Evolutionary conservation across 2,329 filamentous ascomycete genomes (phyloP), one percentile per base, ranked within the genome.

Genomic region (Cercospora brassicicola): DNA sequence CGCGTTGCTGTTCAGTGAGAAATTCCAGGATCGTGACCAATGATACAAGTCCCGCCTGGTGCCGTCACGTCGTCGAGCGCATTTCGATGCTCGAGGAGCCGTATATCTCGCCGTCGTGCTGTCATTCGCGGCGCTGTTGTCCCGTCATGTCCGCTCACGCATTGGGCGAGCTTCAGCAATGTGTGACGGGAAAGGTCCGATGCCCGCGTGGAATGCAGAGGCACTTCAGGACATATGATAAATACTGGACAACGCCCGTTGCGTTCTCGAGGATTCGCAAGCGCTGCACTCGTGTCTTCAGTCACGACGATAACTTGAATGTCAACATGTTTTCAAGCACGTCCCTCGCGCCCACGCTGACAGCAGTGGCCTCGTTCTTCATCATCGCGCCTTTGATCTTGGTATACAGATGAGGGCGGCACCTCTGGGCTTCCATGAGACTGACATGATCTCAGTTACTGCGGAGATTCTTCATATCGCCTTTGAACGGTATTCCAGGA

Each of bases 401-500:
- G 28, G 55, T 56, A 56, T 18, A 13, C 23, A 56, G n/a, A 31
- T 2, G 8, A 56, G 2, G 1, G 5, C 3, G n/a, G 13, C 5
- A 28, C 7, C 53, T 31, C 11, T 31, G 53, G 10, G 9, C 2
- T 56, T 28, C 2, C 10, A 28, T 30, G 20, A 48, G n/a, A 13
- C 26, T 56, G 53, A 56, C 53, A 15, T n/a, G 53, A 31, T 15
- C 13, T 13, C 36, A 61, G 59, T 33, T 48, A 13, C 33, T 48
- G 23, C 10, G 20, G 18, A 33, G 59, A 42, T 61, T 42, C 33
- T 57, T 65, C 26, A 60, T 20, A 18, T 65, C 63, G 11, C 75
- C 76, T 1, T 66, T 78, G 3, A 61, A 67, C 45, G 62, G 67
- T 8, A 66, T 78, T 15, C 76, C 76, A 9, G 76, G 76, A 31